Evolutionary conservation across 805 yeast species (phyloP), one percentile per base, ranked within the genome.

Genomic region (Barnettozyma vustinii): DNA sequence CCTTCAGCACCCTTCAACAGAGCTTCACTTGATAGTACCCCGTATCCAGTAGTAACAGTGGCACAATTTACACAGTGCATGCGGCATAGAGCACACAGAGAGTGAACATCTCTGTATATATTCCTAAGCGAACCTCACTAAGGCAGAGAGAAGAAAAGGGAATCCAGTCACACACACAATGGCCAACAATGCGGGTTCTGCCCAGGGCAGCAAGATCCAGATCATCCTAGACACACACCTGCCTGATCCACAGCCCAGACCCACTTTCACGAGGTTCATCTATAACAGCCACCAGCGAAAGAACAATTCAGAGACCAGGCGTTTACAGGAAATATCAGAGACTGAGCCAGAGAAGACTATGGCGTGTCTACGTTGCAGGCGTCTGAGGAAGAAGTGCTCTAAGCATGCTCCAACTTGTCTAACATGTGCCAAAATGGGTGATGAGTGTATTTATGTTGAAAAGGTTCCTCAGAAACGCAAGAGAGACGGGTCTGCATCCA

Each of bases 371-470:
- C 35, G 51, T 27, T 48, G 51, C 27, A 37, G 51, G 37, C 41
- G 48, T 23, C 39, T 48, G 18, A 41, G 51, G 33, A 48, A 48
- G 43, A 48, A 48, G n/a, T 48, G 51, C 27, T 48, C 51, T 4
- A 48, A 48, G 21, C 51, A 48, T 19, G 30, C 19, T 21, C 51
- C 51, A 15, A 44, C 27, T 16, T 76, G 81, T 59, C 65, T 69
- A 35, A 76, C 76, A 44, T 76, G 80, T 56, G 64, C 73, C 46
- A 72, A 72, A 52, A 73, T 77, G 46, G 70, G 72, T 18, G 59
- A 59, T 19, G 58, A 59, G 15, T 63, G 67, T 46, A 52, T 54
- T 23, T 63, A 62, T 30, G 52, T 57, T 13, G 64, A 61, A 19
- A 56, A 58, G 33, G 40, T 36, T 5, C 41, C 44, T 4, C 32